Percentiles rank a stretch among this genome's conserved stretches.
These are phyloP conservation scores for Pyrus betulifolia DNA, from an alignment of 306 rosid species.

Conservation along the genomic window DNA sequence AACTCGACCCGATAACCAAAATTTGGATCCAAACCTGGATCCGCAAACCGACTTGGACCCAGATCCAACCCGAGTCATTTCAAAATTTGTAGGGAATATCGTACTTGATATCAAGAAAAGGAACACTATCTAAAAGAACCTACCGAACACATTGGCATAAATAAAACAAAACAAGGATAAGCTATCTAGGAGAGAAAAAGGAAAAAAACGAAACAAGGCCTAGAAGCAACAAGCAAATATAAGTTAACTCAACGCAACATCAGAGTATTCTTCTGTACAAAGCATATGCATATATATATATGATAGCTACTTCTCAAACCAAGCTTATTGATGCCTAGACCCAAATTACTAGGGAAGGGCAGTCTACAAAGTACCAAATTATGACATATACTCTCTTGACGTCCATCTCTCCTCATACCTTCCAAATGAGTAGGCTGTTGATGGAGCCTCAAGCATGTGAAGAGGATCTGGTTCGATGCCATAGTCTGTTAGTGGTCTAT, in stretches of 20 bases:
- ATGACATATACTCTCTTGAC: slow-evolving; percentile 42
- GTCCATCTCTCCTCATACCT: slow-evolving; percentile 72
- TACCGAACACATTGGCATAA: too few relatives aligned
- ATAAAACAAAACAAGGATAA: not conserved
- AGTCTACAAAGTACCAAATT: slow-evolving; percentile 14
- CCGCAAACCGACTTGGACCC: too few relatives aligned
- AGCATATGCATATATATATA: not conserved
- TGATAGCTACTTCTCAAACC: not conserved
- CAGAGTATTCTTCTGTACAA: slow-evolving; percentile 33
- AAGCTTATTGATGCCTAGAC: not conserved
- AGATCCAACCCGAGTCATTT: too few relatives aligned
- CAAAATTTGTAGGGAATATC: too few relatives aligned
- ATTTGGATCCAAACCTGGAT: too few relatives aligned
- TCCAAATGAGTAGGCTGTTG: slow-evolving; percentile 56
- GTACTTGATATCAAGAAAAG: too few relatives aligned
- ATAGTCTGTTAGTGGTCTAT: slow-evolving; percentile 89
- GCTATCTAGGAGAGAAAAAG: not conserved
- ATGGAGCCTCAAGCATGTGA: slow-evolving; percentile 50
- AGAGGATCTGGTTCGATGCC: slow-evolving; percentile 86
- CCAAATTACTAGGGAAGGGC: not conserved
- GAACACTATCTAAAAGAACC: too few relatives aligned
- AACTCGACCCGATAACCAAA: too few relatives aligned
- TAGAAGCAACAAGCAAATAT: not conserved
- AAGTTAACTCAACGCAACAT: not conserved
- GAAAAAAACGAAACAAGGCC: not conserved